Base-by-base conservation (phyloP, 2,329 filamentous ascomycete species). In the Diaporthe sp. region DNA sequence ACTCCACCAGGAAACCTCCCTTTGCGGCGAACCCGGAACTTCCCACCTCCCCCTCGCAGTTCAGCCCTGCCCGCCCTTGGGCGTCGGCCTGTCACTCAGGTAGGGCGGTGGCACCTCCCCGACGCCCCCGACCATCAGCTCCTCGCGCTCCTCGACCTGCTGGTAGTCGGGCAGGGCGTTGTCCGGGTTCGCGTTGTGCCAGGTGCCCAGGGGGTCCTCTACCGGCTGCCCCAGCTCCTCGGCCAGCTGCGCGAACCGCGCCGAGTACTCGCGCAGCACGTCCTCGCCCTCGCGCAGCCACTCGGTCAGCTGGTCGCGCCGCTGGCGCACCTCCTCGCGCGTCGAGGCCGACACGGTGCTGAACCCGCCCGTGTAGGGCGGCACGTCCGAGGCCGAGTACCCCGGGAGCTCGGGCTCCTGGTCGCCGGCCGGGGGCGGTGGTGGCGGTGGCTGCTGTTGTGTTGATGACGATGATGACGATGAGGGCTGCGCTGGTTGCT, bases 31-130 rank as follows among this genome's bases (percentile, higher is more conserved):
- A 51, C n/a, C 57, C 20, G 22, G n/a, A 42, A 31, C 34, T 22
- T 25, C 10, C 15, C 5, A 10, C 57, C 15, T 6, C 8, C 22
- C 12, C 25, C 31, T n/a, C 34, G 10, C 37, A 39, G 12, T 10
- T 51, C 71, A 65, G 17, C 71, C 34, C 34, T 4, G 44, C 47
- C 58, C 71, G 2, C 58, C 58, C 71, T 65, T 73, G 22, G 47
- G 42, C 71, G 71, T 42, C 49, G 70, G 71, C 57, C 73, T 31
- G 4, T 53, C 70, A 1, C 76, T 53, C 80, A 83, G 72, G 84
- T 81, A 81, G 2, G 78, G 78, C n/a, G 81, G 81, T 39, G 81
- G 80, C 17, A 82, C 79, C 76, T 82, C 81, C 5, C 81, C 81
- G 6, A 82, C 81, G 15, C 78, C 78, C n/a, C 80, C 81, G 28